A percentile compares a stretch with the other conserved stretches of the same genome.
phyloP scores from a whole-genome alignment of 1,284 basidiomycete genomes.

The Ustilago xerochloae region DNA sequence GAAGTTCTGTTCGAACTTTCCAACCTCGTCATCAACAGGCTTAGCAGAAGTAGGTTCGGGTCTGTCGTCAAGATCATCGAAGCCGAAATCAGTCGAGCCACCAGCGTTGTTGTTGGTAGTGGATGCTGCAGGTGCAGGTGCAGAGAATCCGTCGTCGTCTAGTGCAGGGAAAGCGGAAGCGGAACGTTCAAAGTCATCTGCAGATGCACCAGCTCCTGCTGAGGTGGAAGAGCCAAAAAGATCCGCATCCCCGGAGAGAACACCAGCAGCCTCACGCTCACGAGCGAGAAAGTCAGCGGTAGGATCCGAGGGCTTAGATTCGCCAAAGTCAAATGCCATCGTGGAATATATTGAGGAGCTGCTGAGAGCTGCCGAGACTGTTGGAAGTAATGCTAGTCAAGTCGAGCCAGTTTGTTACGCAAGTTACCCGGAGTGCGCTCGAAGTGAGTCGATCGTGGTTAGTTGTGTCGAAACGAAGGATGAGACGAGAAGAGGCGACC shows the following conservation, averaged over 20 bases:
- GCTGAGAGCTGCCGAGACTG: not conserved
- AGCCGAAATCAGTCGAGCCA: constrained; percentile 25
- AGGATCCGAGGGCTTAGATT: constrained; percentile 55
- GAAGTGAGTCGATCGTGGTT: too few relatives aligned
- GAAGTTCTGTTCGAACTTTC: constrained; percentile 90
- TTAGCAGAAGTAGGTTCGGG: constrained; percentile 21
- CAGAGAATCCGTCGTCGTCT: constrained; percentile 65
- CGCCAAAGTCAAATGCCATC: constrained; percentile 62
- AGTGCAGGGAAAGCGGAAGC: constrained; percentile 74
- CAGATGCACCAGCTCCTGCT: constrained; percentile 22
- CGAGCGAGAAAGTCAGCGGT: constrained; percentile 67
- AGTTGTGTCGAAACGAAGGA: too few relatives aligned
- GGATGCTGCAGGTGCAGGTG: constrained; percentile 14
- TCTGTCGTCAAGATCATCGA: constrained; percentile 38
- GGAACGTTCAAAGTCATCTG: constrained; percentile 69
- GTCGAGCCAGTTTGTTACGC: too few relatives aligned
- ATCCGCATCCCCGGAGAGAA: constrained; percentile 56
- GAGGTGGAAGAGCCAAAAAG: constrained; percentile 61
- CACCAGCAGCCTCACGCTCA: constrained; percentile 62
- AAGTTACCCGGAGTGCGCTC: too few relatives aligned
- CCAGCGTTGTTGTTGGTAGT: constrained; percentile 8
- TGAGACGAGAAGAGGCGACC: too few relatives aligned
- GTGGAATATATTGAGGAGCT: not conserved
- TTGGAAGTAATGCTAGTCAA: too few relatives aligned
- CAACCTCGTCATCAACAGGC: constrained; percentile 76